Evolutionary conservation across 805 yeast genomes (phyloP), one percentile per base, ranked within the genome.

Genomic region (Saccharomycopsis guyanensis): DNA sequence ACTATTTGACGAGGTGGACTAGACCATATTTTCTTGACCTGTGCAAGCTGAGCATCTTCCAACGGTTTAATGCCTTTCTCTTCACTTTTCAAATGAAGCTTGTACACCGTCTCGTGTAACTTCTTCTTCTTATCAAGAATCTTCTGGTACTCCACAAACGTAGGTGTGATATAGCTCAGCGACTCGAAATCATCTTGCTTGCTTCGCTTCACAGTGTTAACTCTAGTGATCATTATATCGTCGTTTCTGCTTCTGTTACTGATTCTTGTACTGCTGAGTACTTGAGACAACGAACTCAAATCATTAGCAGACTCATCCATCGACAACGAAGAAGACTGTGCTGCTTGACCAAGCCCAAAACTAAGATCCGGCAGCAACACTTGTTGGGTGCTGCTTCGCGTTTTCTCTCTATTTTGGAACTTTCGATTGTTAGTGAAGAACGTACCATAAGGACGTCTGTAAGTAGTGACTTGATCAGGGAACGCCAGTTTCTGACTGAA

Each of bases 1-100:
- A 60, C 47, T 1, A 66, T 49, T 25, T 40, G 40, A 4, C 24
- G 6, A 6, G 27, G 44, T n/a, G 15, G 6, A 6, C n/a, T 18
- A 10, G 42, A 38, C 52, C 52, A 49, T 3, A 35, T 32, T 8
- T 24, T 29, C n/a, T 49, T 13, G 16, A 49, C 46, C 19, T 22
- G 33, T 10, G 12, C 32, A 3, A 49, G 20, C 36, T 49, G 39
- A 3, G 40, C 41, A 10, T 15, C 19, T 10, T 34, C 25, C 34
- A 49, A 45, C 15, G 49, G 37, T 16, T 34, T 33, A 3, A 45
- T 16, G 7, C 40, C 19, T 12, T 6, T 42, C 13, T 34, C 31
- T 4, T 23, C 16, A 25, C 23, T 38, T 34, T 18, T 23, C 22
- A 24, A 32, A 12, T 32, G 36, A 10, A 19, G 22, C 15, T 45